Percentiles rank a stretch among this genome's conserved stretches.
phyloP scores from a whole-genome alignment of 148 eudicot genomes.

The Euryodendron excelsum region DNA sequence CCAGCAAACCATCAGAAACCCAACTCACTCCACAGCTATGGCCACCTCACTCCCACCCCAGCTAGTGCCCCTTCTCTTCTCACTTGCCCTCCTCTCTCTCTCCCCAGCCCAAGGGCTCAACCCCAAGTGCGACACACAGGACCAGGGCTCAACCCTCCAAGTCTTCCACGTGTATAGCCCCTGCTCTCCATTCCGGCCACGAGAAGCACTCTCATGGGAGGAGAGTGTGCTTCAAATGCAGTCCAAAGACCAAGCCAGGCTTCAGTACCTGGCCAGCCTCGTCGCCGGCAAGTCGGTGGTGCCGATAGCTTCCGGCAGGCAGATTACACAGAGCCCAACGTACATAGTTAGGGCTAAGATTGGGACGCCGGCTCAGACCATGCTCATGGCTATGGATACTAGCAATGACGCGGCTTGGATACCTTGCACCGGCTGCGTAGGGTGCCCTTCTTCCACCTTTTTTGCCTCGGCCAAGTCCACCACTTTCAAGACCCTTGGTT shows the following conservation, averaged over 20 bases:
- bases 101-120: slow-evolving; percentile 19
- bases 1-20: too few species aligned
- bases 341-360: slow-evolving; percentile 69
- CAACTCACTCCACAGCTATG: slow-evolving; percentile 14
- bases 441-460: slow-evolving; percentile 51
- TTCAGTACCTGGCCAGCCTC: slow-evolving; percentile 59
- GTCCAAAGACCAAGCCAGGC: slow-evolving; percentile 54
- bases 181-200: slow-evolving; percentile 57
- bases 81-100: slow-evolving; percentile 15
- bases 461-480: slow-evolving; percentile 50
- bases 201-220: slow-evolving; percentile 54
- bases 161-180: slow-evolving; percentile 60
- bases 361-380: slow-evolving; percentile 70
- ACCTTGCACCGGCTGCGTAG: slow-evolving; percentile 71
- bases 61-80: slow-evolving; percentile 15
- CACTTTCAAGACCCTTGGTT: slow-evolving; percentile 45
- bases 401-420: slow-evolving; percentile 84
- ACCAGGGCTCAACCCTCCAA: slow-evolving; percentile 46
- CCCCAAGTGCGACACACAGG: slow-evolving; percentile 15
- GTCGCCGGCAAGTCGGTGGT: slow-evolving; percentile 49
- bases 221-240: slow-evolving; percentile 56
- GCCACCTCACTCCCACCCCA: slow-evolving; percentile 6
- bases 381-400: slow-evolving; percentile 79
- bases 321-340: slow-evolving; percentile 61
- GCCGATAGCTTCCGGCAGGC: slow-evolving; percentile 65